These are phyloP conservation scores for Hymenoscyphus linearis DNA, from an alignment of 2,329 filamentous ascomycete species.

Conservation along the genomic window DNA sequence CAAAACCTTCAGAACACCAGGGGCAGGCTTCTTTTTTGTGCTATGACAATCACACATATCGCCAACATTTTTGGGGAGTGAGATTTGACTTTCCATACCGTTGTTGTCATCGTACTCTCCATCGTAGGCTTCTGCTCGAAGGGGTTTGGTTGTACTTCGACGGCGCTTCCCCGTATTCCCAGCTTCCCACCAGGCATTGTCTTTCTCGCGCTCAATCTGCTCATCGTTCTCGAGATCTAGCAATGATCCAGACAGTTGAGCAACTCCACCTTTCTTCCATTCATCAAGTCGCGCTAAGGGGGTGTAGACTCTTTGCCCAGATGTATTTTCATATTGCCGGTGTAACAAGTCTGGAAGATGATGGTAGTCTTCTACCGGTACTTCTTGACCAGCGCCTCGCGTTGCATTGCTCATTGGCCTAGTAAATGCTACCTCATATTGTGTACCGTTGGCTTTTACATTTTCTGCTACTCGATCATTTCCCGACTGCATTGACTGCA, in stretches of 20 bases:
- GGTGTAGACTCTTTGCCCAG: constrained; percentile 51
- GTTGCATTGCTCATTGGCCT: constrained; percentile 12
- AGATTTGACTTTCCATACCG: constrained; percentile 36
- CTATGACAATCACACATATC: constrained; percentile 12
- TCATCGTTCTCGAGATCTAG: constrained; percentile 51
- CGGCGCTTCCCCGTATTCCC: constrained; percentile 40
- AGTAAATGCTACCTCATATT: constrained; percentile 19
- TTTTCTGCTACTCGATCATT: constrained; percentile 18
- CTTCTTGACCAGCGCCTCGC: constrained; percentile 3
- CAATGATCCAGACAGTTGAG: constrained; percentile 51
- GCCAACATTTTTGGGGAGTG: constrained; percentile 14
- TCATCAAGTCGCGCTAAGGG: constrained; percentile 60
- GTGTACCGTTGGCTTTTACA: constrained; percentile 22
- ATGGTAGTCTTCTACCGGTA: constrained; percentile 22
- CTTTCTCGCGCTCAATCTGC: constrained; percentile 39
- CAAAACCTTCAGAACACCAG: not conserved
- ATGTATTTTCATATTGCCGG: constrained; percentile 31
- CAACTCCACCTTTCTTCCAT: constrained; percentile 64
- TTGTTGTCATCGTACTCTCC: constrained; percentile 61
- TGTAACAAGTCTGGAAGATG: constrained; percentile 30
- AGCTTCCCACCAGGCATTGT: constrained; percentile 74
- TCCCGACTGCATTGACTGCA: constrained; percentile 10
- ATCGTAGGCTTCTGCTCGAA: constrained; percentile 59
- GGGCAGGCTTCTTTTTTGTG: constrained; percentile 6
- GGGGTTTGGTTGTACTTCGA: constrained; percentile 29